Evolutionary conservation across 495 filamentous ascomycete species (phyloP), one percentile per base, ranked within the genome.

Genomic region (Neurospora tetraspora): DNA sequence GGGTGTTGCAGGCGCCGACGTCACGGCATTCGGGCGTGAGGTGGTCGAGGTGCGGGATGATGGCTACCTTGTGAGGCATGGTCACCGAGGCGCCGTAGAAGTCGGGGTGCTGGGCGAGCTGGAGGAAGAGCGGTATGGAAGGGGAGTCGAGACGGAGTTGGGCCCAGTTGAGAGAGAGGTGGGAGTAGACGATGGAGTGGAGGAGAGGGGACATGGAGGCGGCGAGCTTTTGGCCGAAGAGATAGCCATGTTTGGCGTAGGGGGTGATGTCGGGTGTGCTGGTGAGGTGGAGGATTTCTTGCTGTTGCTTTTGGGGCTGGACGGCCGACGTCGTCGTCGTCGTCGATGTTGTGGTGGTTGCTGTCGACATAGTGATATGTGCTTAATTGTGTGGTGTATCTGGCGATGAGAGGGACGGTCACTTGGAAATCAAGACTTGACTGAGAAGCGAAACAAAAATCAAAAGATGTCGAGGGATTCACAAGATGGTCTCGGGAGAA

Each of bases 21-120:
- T 88, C 88, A 16, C 85, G 85, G 69, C 85, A 90, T 78, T 92
- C 89, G 37, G 88, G 86, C 14, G 90, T 92, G 36, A 93, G 80
- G 39, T 88, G 86, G 79, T 94, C 90, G 8, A 93, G 85, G 74
- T 91, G 82, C 3, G 86, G 83, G 78, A 93, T 87, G 77, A 93
- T 91, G 71, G 85, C 83, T 65, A 93, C 85, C 81, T 94, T 94
- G 82, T 89, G 85, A 0, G 91, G 91, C 91, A 93, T 94, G 65
- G 90, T 94, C 61, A 93, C 87, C 31, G 90, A 89, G 16, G 89
- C 86, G 81, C 80, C 80, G 72, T 80, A 81, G 74, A 80, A 82
- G 39, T 77, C 73, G 6, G 81, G 80, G 61, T 82, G 74, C 53
- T 72, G 79, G 43, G 81, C 74, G 23, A 82, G 68, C 8, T 74